A percentile compares a stretch with the other conserved stretches of the same genome.
These are phyloP conservation scores for Neoscytalidium dimidiatum DNA, from an alignment of 2,329 filamentous ascomycete genomes.

Conservation along the genomic window DNA sequence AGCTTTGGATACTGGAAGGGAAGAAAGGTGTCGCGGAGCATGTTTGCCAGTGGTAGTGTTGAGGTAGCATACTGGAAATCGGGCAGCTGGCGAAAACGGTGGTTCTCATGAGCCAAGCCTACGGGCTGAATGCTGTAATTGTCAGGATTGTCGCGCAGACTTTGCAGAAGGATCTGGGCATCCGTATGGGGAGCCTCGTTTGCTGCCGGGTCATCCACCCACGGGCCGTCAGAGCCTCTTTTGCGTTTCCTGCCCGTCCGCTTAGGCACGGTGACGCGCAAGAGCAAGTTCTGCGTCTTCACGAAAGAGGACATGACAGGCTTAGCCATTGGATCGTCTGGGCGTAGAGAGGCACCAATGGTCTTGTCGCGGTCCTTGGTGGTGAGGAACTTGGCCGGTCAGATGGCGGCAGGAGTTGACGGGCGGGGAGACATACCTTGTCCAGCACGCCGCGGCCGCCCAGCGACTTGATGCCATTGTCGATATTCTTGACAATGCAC, in stretches of 20 bases:
- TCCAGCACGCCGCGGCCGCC: slow-evolving; percentile 58
- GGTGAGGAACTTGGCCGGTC: slow-evolving; percentile 19
- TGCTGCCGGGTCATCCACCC: slow-evolving; percentile 31
- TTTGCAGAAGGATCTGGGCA: slow-evolving; percentile 55
- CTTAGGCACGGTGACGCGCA: slow-evolving; percentile 85
- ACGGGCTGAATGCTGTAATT: slow-evolving; percentile 69
- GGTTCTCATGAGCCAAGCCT: slow-evolving; percentile 74
- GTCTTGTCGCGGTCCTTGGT: slow-evolving; percentile 35
- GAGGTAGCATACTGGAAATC: slow-evolving; percentile 83
- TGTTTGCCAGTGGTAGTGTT: slow-evolving; percentile 67
- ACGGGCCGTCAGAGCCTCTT: slow-evolving; percentile 71
- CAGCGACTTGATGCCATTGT: slow-evolving; percentile 64
- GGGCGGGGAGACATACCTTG: slow-evolving; percentile 45
- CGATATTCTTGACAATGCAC: slow-evolving; percentile 64
- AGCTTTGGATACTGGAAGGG: slow-evolving; percentile 65
- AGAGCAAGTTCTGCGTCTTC: slow-evolving; percentile 76
- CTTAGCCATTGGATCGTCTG: slow-evolving; percentile 75
- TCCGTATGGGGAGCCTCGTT: slow-evolving; percentile 17
- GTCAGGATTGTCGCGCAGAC: slow-evolving; percentile 69
- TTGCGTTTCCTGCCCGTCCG: slow-evolving; percentile 85
- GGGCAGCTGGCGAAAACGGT: slow-evolving; percentile 82
- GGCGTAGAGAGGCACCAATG: slow-evolving; percentile 73
- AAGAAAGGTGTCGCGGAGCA: slow-evolving; percentile 70
- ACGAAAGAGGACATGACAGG: slow-evolving; percentile 77
- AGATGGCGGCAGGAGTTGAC: not conserved